Base-by-base conservation (phyloP, 2,329 filamentous ascomycete species). In the Phoma herbarum region DNA sequence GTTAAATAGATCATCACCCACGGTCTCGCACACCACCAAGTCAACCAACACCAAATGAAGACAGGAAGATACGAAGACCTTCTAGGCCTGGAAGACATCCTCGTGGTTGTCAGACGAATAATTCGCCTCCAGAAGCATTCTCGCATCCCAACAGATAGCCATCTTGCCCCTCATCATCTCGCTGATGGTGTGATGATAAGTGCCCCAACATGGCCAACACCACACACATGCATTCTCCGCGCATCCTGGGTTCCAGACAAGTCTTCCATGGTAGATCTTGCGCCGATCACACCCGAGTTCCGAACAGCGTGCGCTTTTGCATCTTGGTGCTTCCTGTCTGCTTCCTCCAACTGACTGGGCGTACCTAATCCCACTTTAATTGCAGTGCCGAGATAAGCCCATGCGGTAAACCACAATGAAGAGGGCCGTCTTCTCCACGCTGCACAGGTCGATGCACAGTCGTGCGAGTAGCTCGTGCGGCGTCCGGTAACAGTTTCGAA, bases 241-340 rank as follows among this genome's bases (percentile, higher is more conserved):
- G 48, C 29, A 45, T 58, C 56, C 44, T 49, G 16, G 28, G 49
- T 58, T 69, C 67, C 59, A 70, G 67, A 67, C 67, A 57, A 61
- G 52, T 18, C 63, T 66, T 64, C 65, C 35, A 64, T 55, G 53
- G 66, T 64, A 64, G 63, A 70, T 69, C 64, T 55, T 39, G 31
- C 48, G 67, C 66, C 66, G 67, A 70, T 70, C 66, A 18, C 57
- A 59, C 57, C 64, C 64, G 64, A 58, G 11, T 52, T 46, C 48
- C 48, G 52, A 52, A 59, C 41, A 48, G 20, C 52, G n/a, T 37
- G 49, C 33, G 33, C 16, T 43, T 37, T 33, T n/a, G n/a, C n/a
- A n/a, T n/a, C n/a, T n/a, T n/a, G n/a, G 49, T 52, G 46, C 18
- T 28, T 26, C 20, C 29, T 28, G 4, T 26, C 28, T 43, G 28